Base-by-base conservation (phyloP, 2,329 filamentous ascomycete genomes). In the Monilinia fructicola region DNA sequence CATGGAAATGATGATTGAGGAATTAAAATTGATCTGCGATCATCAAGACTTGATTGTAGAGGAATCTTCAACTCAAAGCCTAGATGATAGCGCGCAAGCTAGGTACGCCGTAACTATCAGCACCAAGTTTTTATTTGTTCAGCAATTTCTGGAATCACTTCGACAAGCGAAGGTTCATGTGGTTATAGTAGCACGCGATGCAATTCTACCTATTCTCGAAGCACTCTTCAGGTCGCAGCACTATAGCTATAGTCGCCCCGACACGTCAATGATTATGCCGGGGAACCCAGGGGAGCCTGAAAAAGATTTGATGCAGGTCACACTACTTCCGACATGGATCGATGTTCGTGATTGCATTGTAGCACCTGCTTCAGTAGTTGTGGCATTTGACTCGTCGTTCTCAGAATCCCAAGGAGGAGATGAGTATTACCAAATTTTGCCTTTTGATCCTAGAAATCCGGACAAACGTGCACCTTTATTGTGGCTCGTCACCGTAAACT, bases 61-160 rank as follows among this genome's bases (percentile, higher is more conserved):
- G n/a, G 77, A 83, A 10, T 73, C 76, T 2, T 72, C 80, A 23
- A 70, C 72, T 18, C 74, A 76, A 62, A 64, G 50, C 16, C 76
- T 85, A 65, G 53, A 56, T 35, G 73, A 75, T 4, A 79, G 82
- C 28, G 77, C 80, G 64, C 81, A 82, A 70, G 74, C 74, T 3
- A 87, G 82, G 72, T 84, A 86, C 69, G 81, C 82, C 1, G 80
- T 82, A 65, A 82, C 82, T 63, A 82, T 84, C 12, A 88, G 86
- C 74, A 78, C 84, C 65, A 89, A 89, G 70, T 86, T 84, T 70
- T 81, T 80, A 42, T 89, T 89, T 70, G 71, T 88, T 7, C 82
- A 80, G 54, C 84, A 87, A 69, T 77, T 89, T 4, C 73, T 88
- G 40, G 77, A 81, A 26, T 72, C 75, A 11, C 73, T 87, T 14